Evolutionary conservation across 805 yeast species (phyloP).

Genomic region (Kuraishia ogatae): DNA sequence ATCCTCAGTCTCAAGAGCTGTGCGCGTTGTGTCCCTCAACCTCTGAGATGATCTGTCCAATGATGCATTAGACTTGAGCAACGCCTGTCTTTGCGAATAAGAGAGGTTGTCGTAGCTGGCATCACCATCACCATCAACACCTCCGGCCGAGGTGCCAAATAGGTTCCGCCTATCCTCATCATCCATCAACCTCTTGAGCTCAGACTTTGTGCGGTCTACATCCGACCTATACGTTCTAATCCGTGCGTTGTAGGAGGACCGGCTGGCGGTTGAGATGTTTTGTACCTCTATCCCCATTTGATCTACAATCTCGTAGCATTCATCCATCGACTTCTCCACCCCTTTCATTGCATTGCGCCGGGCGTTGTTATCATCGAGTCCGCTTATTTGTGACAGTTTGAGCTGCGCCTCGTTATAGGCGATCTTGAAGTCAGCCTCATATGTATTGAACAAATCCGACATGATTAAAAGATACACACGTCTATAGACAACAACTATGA

Average conservation of each 20-base stretch:
- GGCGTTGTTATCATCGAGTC: constrained; percentile 34
- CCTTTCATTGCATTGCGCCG: constrained; percentile 49
- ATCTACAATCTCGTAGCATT: constrained; percentile 70
- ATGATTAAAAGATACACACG: no score
- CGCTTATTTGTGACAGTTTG: constrained; percentile 47
- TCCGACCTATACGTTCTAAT: constrained; percentile 63
- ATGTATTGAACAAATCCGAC: constrained; percentile 48
- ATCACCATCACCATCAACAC: constrained; percentile 17
- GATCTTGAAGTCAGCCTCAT: constrained; percentile 66
- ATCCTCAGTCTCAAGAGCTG: constrained; percentile 87
- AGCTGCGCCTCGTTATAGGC: constrained; percentile 63
- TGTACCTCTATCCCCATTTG: constrained; percentile 85
- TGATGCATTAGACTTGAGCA: constrained; percentile 69
- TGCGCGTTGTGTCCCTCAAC: constrained; percentile 76
- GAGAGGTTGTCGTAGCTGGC: constrained; percentile 17
- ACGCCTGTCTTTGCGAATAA: constrained; percentile 71
- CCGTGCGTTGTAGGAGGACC: constrained; percentile 68
- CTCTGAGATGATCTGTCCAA: constrained; percentile 79
- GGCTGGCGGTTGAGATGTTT: constrained; percentile 64
- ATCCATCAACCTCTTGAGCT: constrained; percentile 51
- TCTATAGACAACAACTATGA: no score
- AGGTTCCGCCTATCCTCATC: constrained; percentile 64
- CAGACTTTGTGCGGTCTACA: constrained; percentile 45
- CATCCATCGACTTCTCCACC: constrained; percentile 66
- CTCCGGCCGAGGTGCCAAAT: constrained; percentile 45